A percentile compares a stretch with the other conserved stretches of the same genome.
These are phyloP conservation scores for Paramarasmius palmivorus DNA, from an alignment of 1,284 basidiomycete genomes.

Conservation along the genomic window DNA sequence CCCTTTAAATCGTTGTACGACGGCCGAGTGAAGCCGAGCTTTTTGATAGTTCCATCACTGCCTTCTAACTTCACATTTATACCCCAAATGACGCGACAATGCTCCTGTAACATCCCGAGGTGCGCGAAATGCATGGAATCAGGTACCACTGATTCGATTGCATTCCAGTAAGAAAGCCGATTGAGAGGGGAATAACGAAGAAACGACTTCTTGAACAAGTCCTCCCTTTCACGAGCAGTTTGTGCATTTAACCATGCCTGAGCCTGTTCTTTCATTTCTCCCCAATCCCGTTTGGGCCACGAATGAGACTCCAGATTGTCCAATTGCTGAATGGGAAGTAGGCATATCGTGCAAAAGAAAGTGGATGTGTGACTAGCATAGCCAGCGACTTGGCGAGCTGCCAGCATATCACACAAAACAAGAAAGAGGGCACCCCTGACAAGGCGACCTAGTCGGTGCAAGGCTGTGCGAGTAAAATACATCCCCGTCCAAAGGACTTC, in stretches of 20 bases:
- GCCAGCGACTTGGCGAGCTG: conserved; percentile 30
- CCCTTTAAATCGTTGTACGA: background rate
- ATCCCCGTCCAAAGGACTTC: background rate
- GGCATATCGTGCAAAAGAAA: conserved; percentile 27
- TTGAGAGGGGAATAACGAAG: background rate
- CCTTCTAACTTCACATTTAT: conserved; percentile 22
- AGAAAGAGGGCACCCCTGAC: conserved; percentile 21
- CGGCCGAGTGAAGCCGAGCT: background rate
- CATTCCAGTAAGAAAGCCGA: conserved; percentile 35
- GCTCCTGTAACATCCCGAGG: conserved; percentile 27
- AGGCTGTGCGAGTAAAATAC: background rate
- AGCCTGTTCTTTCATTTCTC: background rate
- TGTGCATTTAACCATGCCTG: background rate
- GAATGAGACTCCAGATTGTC: background rate
- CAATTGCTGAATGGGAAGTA: background rate
- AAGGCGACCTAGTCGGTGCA: background rate
- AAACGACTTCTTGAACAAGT: background rate
- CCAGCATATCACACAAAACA: conserved; percentile 34
- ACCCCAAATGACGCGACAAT: too few species aligned
- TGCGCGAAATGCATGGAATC: conserved; percentile 37
- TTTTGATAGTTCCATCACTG: conserved; percentile 16
- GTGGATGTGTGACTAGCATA: conserved; percentile 18
- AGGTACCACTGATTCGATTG: conserved; percentile 27
- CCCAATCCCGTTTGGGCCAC: background rate
- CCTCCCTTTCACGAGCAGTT: background rate